Conservation (phyloP, 2,329 filamentous ascomycete genomes). For the Ophiostoma sp. region DNA sequence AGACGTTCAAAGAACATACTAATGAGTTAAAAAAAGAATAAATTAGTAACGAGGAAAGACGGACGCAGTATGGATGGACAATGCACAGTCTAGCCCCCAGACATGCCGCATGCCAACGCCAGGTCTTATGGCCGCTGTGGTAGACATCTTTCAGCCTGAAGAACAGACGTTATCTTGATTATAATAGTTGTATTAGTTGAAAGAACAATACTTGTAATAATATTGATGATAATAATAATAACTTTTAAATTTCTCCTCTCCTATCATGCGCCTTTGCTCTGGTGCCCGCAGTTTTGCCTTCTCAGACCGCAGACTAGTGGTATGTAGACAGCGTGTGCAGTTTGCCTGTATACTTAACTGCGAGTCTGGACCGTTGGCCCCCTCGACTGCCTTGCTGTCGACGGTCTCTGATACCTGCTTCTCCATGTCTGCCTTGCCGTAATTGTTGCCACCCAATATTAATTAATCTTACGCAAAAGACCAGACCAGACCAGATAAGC, state of each 20-base stretch:
- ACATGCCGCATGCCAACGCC: not conserved
- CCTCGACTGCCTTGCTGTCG: not conserved
- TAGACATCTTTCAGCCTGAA: not conserved
- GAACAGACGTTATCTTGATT: not conserved
- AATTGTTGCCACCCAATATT: not conserved
- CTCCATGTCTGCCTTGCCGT: not conserved
- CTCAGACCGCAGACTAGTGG: not conserved
- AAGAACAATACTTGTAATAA: not conserved
- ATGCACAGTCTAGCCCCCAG: constrained; percentile 7
- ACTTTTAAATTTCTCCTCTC: constrained; percentile 2
- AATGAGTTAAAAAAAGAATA: no score
- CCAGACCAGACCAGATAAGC: not conserved
- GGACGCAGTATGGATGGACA: not conserved
- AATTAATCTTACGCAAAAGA: not conserved
- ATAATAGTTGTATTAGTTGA: not conserved
- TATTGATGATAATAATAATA: not conserved
- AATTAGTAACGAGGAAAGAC: not conserved
- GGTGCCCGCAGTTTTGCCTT: not conserved
- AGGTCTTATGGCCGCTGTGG: not conserved
- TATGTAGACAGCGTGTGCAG: no score
- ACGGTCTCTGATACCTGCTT: not conserved
- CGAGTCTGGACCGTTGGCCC: not conserved
- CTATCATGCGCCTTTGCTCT: not conserved
- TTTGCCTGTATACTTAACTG: not conserved
- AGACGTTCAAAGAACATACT: not conserved